Conservation (phyloP, 2,329 filamentous ascomycete species). For the Whalleya microplaca region DNA sequence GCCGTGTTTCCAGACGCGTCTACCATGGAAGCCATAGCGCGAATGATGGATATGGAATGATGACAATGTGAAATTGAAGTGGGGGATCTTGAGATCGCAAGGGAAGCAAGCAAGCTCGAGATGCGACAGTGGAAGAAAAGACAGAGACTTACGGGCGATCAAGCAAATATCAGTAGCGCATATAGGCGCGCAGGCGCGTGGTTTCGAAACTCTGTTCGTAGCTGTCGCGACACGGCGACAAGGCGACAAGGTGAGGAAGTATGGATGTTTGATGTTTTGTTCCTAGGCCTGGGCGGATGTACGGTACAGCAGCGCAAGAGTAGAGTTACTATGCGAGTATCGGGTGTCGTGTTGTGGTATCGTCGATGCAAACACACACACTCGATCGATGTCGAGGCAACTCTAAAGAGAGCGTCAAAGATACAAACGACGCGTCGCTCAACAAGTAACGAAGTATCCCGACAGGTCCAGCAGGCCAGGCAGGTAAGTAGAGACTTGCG, state of each 20-base stretch:
- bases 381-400: neutral
- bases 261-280: neutral
- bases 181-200: neutral
- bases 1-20: neutral
- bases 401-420: neutral
- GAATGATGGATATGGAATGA: neutral
- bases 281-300: neutral
- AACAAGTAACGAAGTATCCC: too few relatives aligned
- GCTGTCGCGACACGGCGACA: neutral
- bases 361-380: neutral
- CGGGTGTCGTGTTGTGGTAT: constrained; percentile 9
- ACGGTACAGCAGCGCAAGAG: neutral
- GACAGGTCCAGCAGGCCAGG: too few relatives aligned
- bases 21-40: neutral
- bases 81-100: too few relatives aligned
- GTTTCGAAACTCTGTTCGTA: neutral
- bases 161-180: neutral
- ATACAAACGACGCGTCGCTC: constrained; percentile 23
- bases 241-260: neutral
- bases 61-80: too few relatives aligned
- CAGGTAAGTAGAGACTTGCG: constrained; percentile 1
- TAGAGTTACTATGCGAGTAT: constrained; percentile 5
- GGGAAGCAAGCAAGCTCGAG: too few relatives aligned
- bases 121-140: neutral
- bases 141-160: neutral